Percentiles rank a stretch among this genome's conserved stretches.
These are phyloP conservation scores for Lasiodiplodia sp. DNA, from an alignment of 2,329 filamentous ascomycete genomes.

Conservation along the genomic window DNA sequence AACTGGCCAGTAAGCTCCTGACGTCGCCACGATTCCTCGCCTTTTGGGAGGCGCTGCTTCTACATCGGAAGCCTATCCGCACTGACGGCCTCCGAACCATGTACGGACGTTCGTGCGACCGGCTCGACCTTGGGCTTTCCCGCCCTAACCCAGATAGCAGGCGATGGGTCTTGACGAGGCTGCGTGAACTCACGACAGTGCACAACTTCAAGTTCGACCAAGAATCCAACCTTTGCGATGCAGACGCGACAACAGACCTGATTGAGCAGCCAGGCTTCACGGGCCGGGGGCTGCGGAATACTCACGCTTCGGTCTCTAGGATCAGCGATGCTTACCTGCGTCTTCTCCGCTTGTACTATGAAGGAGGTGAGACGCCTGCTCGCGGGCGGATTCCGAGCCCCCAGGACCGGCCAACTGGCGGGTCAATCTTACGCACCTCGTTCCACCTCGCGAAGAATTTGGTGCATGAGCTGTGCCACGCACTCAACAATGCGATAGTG, in stretches of 20 bases:
- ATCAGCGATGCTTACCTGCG: constrained; percentile 19
- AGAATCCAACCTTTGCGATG: neutral
- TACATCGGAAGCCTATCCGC: constrained; percentile 4
- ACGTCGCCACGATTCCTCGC: neutral
- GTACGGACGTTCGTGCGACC: constrained; percentile 8
- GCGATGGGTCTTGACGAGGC: neutral
- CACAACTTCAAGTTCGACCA: constrained; percentile 6
- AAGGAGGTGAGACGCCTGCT: neutral
- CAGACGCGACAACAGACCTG: constrained; percentile 26
- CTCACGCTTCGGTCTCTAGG: constrained; percentile 10
- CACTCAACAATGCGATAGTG: constrained; percentile 20
- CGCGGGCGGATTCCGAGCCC: neutral
- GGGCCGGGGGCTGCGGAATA: neutral
- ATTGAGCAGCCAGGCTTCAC: neutral
- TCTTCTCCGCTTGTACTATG: neutral
- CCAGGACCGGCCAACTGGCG: constrained; percentile 12
- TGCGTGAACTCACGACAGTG: neutral
- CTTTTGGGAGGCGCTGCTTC: constrained; percentile 16
- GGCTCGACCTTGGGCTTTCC: neutral
- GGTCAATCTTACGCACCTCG: constrained; percentile 14
- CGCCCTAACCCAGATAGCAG: neutral
- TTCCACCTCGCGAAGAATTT: constrained; percentile 31
- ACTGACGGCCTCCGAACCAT: neutral
- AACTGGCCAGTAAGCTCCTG: constrained; percentile 20
- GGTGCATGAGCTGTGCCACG: constrained; percentile 30